Evolutionary conservation across 2,329 filamentous ascomycete genomes (phyloP).

Genomic region (Epichloe amarillans): DNA sequence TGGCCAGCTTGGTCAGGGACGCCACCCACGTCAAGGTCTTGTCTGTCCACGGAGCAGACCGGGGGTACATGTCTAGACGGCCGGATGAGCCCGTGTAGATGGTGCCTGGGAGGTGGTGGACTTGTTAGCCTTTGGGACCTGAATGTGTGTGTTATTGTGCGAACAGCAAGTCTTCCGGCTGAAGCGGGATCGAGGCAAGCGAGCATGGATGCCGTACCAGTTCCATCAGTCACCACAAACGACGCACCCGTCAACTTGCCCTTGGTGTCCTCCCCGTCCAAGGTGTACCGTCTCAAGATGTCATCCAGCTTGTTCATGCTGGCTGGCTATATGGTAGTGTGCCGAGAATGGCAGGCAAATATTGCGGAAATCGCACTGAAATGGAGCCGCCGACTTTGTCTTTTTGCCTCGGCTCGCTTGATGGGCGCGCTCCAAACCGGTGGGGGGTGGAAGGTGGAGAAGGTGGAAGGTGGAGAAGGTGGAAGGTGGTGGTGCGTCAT

Average conservation of each 20-base stretch:
- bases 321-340: neutral
- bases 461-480: too few relatives aligned
- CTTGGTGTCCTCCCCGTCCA: conserved; percentile 15
- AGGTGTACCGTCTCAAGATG: conserved; percentile 19
- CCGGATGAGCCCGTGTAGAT: conserved; percentile 25
- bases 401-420: too few relatives aligned
- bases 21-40: conserved; percentile 25
- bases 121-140: too few relatives aligned
- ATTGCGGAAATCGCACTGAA: too few relatives aligned
- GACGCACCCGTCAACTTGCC: conserved; percentile 24
- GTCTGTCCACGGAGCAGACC: conserved; percentile 17
- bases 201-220: conserved; percentile 13
- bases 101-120: conserved; percentile 11
- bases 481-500: too few relatives aligned
- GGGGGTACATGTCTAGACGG: conserved; percentile 16
- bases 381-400: too few relatives aligned
- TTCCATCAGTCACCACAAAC: conserved; percentile 20
- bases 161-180: too few relatives aligned
- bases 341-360: too few relatives aligned
- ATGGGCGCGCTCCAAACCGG: too few relatives aligned
- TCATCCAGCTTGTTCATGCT: conserved; percentile 16
- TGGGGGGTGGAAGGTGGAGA: too few relatives aligned
- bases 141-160: neutral
- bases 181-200: neutral
- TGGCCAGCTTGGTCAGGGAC: conserved; percentile 31